Conservation (phyloP, 352 stramenopile species). For the Globisporangium nunn region DNA sequence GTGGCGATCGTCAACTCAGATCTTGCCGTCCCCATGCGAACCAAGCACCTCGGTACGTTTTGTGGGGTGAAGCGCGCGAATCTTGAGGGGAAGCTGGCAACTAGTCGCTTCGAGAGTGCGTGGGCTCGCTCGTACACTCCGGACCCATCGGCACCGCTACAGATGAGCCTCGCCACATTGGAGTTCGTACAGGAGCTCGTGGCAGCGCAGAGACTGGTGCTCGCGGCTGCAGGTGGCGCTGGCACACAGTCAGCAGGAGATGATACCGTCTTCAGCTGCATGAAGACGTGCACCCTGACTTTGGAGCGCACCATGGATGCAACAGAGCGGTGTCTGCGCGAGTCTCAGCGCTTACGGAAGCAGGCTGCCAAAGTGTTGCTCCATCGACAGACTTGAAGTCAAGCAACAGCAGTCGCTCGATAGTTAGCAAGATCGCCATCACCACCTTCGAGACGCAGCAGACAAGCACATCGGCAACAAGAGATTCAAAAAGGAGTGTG, state of each 20-base stretch:
- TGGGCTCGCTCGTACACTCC: background rate
- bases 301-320: slow-evolving; percentile 4
- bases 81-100: slow-evolving; percentile 21
- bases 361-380: slow-evolving; percentile 1
- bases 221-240: background rate
- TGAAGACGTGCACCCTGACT: background rate
- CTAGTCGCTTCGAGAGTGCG: slow-evolving; percentile 8
- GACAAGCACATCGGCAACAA: background rate
- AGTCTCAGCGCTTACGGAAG: slow-evolving; percentile 1
- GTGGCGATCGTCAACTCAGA: background rate
- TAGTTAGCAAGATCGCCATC: background rate
- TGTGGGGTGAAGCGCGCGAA: slow-evolving; percentile 20
- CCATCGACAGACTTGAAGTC: background rate
- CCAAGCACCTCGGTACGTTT: slow-evolving; percentile 14
- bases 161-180: slow-evolving; percentile 12
- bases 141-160: background rate
- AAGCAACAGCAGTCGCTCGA: background rate
- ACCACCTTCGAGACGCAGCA: background rate
- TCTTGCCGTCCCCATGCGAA: too few species aligned
- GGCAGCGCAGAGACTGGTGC: slow-evolving; percentile 4
- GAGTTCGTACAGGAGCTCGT: slow-evolving; percentile 5
- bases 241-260: too few species aligned
- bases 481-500: background rate
- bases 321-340: slow-evolving; percentile 2
- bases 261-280: slow-evolving; percentile 2